Evolutionary conservation across 176 grass and related monocot genomes (phyloP), one percentile per base, ranked within the genome.

Genomic region (Phoenix dactylifera): DNA sequence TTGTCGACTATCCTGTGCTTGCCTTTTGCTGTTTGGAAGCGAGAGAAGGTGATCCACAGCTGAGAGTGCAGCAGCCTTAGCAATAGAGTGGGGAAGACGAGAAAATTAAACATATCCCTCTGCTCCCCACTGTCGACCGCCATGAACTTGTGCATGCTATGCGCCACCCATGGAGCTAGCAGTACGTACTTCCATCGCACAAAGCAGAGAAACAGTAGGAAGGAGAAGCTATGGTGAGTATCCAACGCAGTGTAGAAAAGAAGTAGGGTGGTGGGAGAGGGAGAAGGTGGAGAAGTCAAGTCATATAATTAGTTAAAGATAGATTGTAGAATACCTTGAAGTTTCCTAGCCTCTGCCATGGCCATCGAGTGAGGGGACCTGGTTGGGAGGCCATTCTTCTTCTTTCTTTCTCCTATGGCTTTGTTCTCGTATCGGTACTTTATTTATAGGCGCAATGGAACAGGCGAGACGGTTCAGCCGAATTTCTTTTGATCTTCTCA

Each of bases 301-400:
- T 60, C 3, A 16, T 5, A 5, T 50, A 15, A 7, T 7, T 15
- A 30, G 1, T 18, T 4, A 1, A 54, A 10, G 12, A 24, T 49
- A 19, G 0, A 63, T 63, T 3, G 17, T 6, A 7, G 3, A 15
- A 16, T 57, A 86, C 83, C 83, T 86, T 86, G 60, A 71, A 78
- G 78, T 75, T 86, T 18, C 83, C 83, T 14, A 86, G 83, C 48
- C 65, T 68, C 3, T 86, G 74, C 83, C 83, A 86, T 66, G 83
- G 83, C 83, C 83, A 86, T 23, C 68, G 74, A 18, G 78, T 86
- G 56, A 81, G 58, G 61, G 74, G 78, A 0, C 83, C 83, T 4
- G 83, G 83, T 60, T 67, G 76, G 6, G 74, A 71, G 4, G 83
- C 83, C 83, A 86, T 68, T 24, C 77, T 22, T n/a, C 51, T 56